These are phyloP conservation scores for Cryphonectria naterciae DNA, from an alignment of 2,329 filamentous ascomycete species.

Conservation along the genomic window DNA sequence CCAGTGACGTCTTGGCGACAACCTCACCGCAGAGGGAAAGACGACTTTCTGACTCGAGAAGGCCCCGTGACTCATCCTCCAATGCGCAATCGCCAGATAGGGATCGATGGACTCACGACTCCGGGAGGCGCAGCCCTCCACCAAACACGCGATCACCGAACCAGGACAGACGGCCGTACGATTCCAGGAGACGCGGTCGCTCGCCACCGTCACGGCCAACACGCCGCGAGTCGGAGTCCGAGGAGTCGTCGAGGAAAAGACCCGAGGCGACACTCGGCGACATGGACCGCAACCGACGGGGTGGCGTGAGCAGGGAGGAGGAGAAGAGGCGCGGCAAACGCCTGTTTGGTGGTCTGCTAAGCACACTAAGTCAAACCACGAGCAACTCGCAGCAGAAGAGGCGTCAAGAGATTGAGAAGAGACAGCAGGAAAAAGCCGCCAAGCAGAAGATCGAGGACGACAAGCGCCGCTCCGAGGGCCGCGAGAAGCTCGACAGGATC, in stretches of 20 bases:
- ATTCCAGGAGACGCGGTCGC: neutral
- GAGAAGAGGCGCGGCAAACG: constrained; percentile 85
- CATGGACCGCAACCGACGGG: constrained; percentile 41
- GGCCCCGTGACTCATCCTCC: constrained; percentile 4
- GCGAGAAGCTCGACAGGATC: constrained; percentile 62
- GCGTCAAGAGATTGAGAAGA: constrained; percentile 79
- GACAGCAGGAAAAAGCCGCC: constrained; percentile 76
- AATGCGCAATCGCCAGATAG: neutral
- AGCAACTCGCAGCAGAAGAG: constrained; percentile 67
- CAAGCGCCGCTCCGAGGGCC: constrained; percentile 66
- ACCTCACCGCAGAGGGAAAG: constrained; percentile 13
- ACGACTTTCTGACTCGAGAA: constrained; percentile 2
- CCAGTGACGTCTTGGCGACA: neutral
- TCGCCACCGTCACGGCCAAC: neutral
- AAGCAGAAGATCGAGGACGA: constrained; percentile 74
- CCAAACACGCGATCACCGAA: constrained; percentile 14
- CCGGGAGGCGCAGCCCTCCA: constrained; percentile 10
- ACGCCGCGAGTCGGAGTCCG: constrained; percentile 23
- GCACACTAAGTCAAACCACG: constrained; percentile 75
- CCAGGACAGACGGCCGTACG: constrained; percentile 6
- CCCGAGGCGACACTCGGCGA: constrained; percentile 9
- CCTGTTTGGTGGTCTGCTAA: constrained; percentile 82
- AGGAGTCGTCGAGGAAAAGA: constrained; percentile 24
- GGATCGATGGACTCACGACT: neutral
- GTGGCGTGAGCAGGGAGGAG: constrained; percentile 58